phyloP scores from a whole-genome alignment of 1,284 basidiomycete species.

The Moesziomyces sp. region DNA sequence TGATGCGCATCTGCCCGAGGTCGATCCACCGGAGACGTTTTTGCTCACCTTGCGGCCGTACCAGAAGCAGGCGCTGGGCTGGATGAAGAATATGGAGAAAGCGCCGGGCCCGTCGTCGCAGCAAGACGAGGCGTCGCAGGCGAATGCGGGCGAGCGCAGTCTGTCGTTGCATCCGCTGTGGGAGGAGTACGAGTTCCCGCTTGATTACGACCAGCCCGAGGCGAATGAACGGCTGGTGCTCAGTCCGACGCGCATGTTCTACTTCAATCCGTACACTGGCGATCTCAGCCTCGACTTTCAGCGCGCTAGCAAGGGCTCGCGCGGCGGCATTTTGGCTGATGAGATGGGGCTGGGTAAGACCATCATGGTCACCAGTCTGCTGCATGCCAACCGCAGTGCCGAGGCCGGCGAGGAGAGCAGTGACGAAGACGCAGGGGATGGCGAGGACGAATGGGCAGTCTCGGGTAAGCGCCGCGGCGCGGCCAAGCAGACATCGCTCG shows the following conservation, averaged over 20 bases:
- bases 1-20: conserved; percentile 80
- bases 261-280: conserved; percentile 73
- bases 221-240: conserved; percentile 42
- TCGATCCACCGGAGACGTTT: conserved; percentile 85
- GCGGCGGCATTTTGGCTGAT: conserved; percentile 87
- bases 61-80: conserved; percentile 94
- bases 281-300: conserved; percentile 90
- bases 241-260: conserved; percentile 46
- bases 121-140: conserved; percentile 5
- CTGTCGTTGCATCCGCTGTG: conserved; percentile 87
- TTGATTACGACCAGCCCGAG: conserved; percentile 48
- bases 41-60: conserved; percentile 81
- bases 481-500: conserved; percentile 56
- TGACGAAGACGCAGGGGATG: conserved; percentile 25
- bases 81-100: conserved; percentile 88
- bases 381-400: conserved; percentile 76
- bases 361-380: conserved; percentile 90
- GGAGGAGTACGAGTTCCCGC: conserved; percentile 77
- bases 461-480: conserved; percentile 15
- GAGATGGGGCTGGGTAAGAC: conserved; percentile 93
- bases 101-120: conserved; percentile 12
- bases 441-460: conserved; percentile 4
- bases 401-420: conserved; percentile 32
- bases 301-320: conserved; percentile 79
- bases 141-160: conserved; percentile 18